Evolutionary conservation across 2,329 filamentous ascomycete species (phyloP).

Genomic region (Pseudocercospora eumusae): DNA sequence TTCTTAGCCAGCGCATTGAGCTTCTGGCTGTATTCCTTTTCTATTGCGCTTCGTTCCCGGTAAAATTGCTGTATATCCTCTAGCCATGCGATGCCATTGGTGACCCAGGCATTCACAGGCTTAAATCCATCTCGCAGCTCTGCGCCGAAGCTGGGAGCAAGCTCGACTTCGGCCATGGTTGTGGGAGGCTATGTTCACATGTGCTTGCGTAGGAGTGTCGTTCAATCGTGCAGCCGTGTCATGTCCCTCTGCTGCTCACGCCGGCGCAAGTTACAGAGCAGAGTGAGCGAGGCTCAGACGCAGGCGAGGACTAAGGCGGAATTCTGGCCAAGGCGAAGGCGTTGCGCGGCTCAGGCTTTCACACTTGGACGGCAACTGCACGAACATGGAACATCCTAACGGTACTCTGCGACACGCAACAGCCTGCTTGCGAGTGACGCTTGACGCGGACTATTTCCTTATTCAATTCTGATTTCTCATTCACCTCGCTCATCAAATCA

Average conservation of each 20-base stretch:
- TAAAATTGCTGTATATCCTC: conserved; percentile 98
- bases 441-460: not conserved
- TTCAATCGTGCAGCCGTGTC: not conserved
- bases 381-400: not conserved
- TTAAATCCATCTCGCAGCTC: conserved; percentile 99
- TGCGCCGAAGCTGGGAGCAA: conserved; percentile 81
- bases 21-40: conserved; percentile 94
- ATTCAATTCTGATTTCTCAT: not conserved
- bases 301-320: conserved; percentile 6
- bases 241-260: not conserved
- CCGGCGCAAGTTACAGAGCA: not conserved
- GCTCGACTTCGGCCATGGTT: conserved; percentile 78
- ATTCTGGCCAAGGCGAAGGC: not conserved
- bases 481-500: not conserved
- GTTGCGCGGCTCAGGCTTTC: conserved; percentile 5
- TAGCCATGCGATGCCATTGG: conserved; percentile 87
- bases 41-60: conserved; percentile 87
- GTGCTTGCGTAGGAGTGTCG: not conserved
- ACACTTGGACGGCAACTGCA: not conserved
- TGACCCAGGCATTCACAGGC: conserved; percentile 86
- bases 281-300: not conserved
- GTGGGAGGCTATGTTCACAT: conserved; percentile 5
- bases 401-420: not conserved
- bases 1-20: conserved; percentile 87
- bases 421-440: not conserved